These are phyloP conservation scores for Psilocybe azurescens DNA, from an alignment of 768 basidiomycete genomes.

Conservation along the genomic window DNA sequence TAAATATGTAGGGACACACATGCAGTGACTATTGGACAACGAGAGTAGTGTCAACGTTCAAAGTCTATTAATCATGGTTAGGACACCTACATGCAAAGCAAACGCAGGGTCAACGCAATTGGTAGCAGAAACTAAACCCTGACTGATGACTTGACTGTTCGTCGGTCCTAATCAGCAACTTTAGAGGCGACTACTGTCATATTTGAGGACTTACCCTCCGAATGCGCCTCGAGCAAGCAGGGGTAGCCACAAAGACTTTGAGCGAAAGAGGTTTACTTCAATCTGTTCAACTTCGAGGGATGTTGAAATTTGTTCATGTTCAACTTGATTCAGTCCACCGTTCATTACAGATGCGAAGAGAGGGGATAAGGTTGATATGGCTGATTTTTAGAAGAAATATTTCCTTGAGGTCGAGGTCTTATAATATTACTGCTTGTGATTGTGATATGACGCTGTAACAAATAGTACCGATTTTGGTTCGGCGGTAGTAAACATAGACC, in stretches of 20 bases:
- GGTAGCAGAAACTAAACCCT: conserved; percentile 83
- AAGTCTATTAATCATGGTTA: background rate
- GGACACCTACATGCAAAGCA: conserved; percentile 68
- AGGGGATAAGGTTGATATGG: background rate
- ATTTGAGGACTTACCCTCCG: conserved; percentile 56
- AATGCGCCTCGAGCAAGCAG: conserved; percentile 73
- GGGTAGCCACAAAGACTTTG: conserved; percentile 74
- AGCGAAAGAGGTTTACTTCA: conserved; percentile 79
- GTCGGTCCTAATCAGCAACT: background rate
- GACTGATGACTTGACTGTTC: conserved; percentile 78
- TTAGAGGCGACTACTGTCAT: background rate
- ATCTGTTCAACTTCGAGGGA: conserved; percentile 81
- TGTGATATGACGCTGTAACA: no score
- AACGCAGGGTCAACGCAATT: conserved; percentile 70
- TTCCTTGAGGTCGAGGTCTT: background rate
- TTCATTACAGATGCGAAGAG: conserved; percentile 18
- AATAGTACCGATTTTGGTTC: no score
- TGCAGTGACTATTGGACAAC: conserved; percentile 62
- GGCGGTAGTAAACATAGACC: no score
- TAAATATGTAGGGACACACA: conserved; percentile 44
- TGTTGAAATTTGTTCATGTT: conserved; percentile 71
- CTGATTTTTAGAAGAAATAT: no score
- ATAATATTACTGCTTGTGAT: background rate
- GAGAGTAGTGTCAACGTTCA: conserved; percentile 1
- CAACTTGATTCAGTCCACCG: conserved; percentile 51